These are phyloP conservation scores for Fagopyrum tataricum DNA, from an alignment of 148 eudicot genomes.

Conservation along the genomic window DNA sequence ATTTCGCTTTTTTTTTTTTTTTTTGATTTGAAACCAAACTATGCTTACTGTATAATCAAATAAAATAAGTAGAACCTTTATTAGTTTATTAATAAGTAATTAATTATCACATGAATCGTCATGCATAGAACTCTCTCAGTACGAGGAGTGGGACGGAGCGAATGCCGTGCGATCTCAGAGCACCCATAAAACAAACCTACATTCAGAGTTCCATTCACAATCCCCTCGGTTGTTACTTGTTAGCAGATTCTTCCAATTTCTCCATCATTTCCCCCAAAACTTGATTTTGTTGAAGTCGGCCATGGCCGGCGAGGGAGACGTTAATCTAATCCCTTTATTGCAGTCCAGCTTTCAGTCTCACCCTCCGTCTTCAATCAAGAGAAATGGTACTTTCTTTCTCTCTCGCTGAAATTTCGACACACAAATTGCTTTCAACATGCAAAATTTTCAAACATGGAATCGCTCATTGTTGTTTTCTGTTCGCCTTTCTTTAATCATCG, in stretches of 20 bases:
- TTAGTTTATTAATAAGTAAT: too few relatives aligned
- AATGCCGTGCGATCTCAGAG: too few relatives aligned
- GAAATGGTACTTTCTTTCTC: conserved; percentile 15
- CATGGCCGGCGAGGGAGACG: conserved; percentile 4
- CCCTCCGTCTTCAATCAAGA: conserved; percentile 2
- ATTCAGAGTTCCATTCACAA: too few relatives aligned
- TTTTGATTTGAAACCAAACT: too few relatives aligned
- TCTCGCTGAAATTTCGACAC: not conserved
- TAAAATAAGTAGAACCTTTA: too few relatives aligned
- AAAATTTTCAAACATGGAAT: not conserved
- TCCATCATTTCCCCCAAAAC: not conserved
- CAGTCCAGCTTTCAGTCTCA: not conserved
- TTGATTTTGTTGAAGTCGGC: not conserved
- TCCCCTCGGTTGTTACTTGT: not conserved
- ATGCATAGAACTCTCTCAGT: too few relatives aligned
- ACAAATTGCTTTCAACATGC: not conserved
- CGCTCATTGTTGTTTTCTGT: not conserved
- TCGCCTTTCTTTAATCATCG: not conserved
- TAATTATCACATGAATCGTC: too few relatives aligned
- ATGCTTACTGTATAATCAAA: too few relatives aligned
- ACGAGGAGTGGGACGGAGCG: too few relatives aligned
- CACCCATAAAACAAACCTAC: too few relatives aligned
- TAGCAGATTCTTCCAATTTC: too few relatives aligned
- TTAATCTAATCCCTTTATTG: conserved; percentile 12
- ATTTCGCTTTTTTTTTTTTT: too few relatives aligned